A percentile compares a stretch with the other conserved stretches of the same genome.
Evolutionary conservation across 2,329 filamentous ascomycete species (phyloP).

Genomic region (Huntiella decipiens): DNA sequence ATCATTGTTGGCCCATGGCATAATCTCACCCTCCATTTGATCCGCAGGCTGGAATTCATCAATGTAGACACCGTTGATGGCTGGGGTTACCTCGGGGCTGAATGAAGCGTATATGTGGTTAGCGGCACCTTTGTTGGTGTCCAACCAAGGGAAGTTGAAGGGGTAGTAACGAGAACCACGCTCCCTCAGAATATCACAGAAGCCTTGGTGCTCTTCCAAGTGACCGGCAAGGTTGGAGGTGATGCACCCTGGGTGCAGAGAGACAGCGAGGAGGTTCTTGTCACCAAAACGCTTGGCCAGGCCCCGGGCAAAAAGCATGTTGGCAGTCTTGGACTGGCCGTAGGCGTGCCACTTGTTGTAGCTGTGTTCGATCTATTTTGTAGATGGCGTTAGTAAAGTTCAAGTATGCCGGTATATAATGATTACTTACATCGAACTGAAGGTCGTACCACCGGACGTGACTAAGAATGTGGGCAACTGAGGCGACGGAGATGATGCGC

Average conservation of each 20-base stretch:
- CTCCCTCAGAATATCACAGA: not conserved
- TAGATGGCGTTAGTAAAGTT: not conserved
- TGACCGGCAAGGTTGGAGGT: slow-evolving; percentile 9
- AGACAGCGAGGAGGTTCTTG: slow-evolving; percentile 4
- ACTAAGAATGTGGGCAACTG: slow-evolving; percentile 16
- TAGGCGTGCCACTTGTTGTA: slow-evolving; percentile 14
- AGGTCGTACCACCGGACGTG: slow-evolving; percentile 19
- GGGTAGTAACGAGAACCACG: not conserved
- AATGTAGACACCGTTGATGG: not conserved
- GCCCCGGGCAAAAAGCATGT: slow-evolving; percentile 14
- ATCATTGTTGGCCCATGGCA: slow-evolving; percentile 7
- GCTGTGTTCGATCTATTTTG: not conserved
- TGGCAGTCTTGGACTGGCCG: slow-evolving; percentile 17
- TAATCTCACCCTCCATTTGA: not conserved
- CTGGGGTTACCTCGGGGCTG: not conserved
- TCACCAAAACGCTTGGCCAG: slow-evolving; percentile 10
- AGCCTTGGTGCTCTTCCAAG: not conserved
- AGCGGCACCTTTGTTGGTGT: not conserved
- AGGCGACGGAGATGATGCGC: slow-evolving; percentile 25
- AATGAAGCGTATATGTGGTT: slow-evolving; percentile 1
- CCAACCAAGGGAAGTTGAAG: not conserved
- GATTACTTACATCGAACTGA: slow-evolving; percentile 13
- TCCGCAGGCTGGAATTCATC: not conserved
- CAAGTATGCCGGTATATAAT: not conserved
- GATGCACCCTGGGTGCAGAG: slow-evolving; percentile 13